These are phyloP conservation scores for Botrytis elliptica DNA, from an alignment of 2,329 filamentous ascomycete species.

Conservation along the genomic window DNA sequence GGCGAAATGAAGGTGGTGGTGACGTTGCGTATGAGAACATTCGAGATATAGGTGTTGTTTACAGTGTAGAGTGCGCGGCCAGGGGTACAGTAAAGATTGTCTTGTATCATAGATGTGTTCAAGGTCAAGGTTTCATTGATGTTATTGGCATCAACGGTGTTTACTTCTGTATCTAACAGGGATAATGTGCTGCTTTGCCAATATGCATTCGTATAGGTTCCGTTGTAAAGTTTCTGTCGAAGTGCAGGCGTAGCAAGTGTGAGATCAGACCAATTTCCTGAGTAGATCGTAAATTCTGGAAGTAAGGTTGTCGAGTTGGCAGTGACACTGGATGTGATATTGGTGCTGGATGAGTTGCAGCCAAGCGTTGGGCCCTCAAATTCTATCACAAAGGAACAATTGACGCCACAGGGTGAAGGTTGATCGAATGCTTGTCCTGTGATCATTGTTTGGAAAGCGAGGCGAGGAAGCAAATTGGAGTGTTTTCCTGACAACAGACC, in stretches of 20 bases:
- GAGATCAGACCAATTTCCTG: constrained; percentile 3
- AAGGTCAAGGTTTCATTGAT: not conserved
- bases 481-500: not conserved
- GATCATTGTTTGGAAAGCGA: constrained; percentile 27
- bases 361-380: constrained; percentile 28
- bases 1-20: constrained; percentile 6
- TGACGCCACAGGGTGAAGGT: constrained; percentile 27
- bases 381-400: constrained; percentile 27
- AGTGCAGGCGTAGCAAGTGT: not conserved
- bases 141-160: not conserved
- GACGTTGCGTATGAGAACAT: constrained; percentile 19
- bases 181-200: constrained; percentile 8
- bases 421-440: constrained; percentile 24
- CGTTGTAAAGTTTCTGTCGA: not conserved
- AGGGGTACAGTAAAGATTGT: constrained; percentile 25
- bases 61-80: constrained; percentile 27
- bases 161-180: not conserved
- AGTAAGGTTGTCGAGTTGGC: not conserved
- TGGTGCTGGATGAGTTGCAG: constrained; percentile 20
- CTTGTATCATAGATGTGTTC: constrained; percentile 7
- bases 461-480: constrained; percentile 23
- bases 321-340: not conserved
- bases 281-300: not conserved
- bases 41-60: constrained; percentile 26
- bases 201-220: not conserved